phyloP scores from a whole-genome alignment of 768 basidiomycete genomes.

The Chiua virens region DNA sequence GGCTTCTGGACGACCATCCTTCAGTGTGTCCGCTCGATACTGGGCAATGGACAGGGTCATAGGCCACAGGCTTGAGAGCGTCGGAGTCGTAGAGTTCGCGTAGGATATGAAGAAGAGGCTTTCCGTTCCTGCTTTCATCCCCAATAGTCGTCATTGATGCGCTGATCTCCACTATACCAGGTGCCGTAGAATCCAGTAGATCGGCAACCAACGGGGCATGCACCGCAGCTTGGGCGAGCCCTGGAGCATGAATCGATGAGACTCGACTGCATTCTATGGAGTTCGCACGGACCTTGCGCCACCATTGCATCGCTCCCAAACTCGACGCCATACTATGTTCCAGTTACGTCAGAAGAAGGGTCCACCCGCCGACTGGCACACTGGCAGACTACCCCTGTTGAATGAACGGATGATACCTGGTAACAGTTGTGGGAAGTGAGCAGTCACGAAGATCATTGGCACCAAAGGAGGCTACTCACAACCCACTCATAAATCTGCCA shows the following conservation, averaged over 20 bases:
- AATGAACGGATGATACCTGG: conserved; percentile 56
- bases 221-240: conserved; percentile 51
- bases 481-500: conserved; percentile 35
- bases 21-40: conserved; percentile 35
- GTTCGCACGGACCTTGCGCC: conserved; percentile 40
- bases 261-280: not conserved
- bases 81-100: conserved; percentile 51
- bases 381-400: conserved; percentile 50
- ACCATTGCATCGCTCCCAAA: conserved; percentile 51
- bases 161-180: not conserved
- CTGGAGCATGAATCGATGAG: conserved; percentile 12
- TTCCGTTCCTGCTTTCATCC: conserved; percentile 24
- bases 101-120: conserved; percentile 50
- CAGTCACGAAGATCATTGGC: not conserved
- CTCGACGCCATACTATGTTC: conserved; percentile 49
- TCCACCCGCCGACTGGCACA: not conserved
- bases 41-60: conserved; percentile 44
- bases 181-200: conserved; percentile 31
- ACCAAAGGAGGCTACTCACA: conserved; percentile 26
- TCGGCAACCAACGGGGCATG: conserved; percentile 32
- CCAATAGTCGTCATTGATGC: not conserved
- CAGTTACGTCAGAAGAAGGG: not conserved
- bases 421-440: not conserved
- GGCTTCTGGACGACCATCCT: conserved; percentile 42
- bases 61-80: conserved; percentile 49